Evolutionary conservation across 1,284 basidiomycete genomes (phyloP).

Genomic region (Malassezia sp.): DNA sequence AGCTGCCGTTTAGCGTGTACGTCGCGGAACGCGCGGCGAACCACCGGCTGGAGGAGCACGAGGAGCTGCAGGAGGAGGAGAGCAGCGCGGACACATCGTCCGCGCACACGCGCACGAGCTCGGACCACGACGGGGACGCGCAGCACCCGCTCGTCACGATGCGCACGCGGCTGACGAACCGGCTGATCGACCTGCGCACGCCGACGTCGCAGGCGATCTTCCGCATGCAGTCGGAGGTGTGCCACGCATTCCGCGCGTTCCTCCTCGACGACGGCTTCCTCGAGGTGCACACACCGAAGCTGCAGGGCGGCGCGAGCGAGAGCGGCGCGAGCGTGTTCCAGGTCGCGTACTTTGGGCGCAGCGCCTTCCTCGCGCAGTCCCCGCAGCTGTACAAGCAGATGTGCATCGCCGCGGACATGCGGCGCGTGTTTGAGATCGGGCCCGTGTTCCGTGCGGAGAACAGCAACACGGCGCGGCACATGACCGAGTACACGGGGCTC

Average conservation of each 20-base stretch:
- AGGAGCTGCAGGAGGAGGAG: slow-evolving; percentile 11
- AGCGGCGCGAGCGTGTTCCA: slow-evolving; percentile 38
- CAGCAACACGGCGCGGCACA: slow-evolving; percentile 39
- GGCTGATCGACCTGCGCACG: slow-evolving; percentile 38
- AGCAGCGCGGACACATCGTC: slow-evolving; percentile 3
- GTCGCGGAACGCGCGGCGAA: slow-evolving; percentile 30
- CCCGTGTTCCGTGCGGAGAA: slow-evolving; percentile 44
- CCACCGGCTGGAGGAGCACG: slow-evolving; percentile 22
- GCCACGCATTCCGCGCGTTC: slow-evolving; percentile 33
- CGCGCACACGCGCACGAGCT: slow-evolving; percentile 9
- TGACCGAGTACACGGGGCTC: slow-evolving; percentile 43
- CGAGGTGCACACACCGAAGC: slow-evolving; percentile 43
- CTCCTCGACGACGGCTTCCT: slow-evolving; percentile 28
- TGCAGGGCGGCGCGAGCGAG: slow-evolving; percentile 40
- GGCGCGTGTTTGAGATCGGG: slow-evolving; percentile 41
- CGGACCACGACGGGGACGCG: neutral
- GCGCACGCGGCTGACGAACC: slow-evolving; percentile 36
- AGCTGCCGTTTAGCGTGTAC: slow-evolving; percentile 39
- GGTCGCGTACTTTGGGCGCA: slow-evolving; percentile 41
- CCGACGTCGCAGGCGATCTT: slow-evolving; percentile 38
- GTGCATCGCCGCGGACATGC: slow-evolving; percentile 39
- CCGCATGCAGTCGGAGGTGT: slow-evolving; percentile 36
- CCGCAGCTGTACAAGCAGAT: slow-evolving; percentile 44
- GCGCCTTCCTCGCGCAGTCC: slow-evolving; percentile 37
- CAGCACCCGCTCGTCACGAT: slow-evolving; percentile 23